phyloP scores from a whole-genome alignment of 169 alveolate genomes.

The Babesia caballi region DNA sequence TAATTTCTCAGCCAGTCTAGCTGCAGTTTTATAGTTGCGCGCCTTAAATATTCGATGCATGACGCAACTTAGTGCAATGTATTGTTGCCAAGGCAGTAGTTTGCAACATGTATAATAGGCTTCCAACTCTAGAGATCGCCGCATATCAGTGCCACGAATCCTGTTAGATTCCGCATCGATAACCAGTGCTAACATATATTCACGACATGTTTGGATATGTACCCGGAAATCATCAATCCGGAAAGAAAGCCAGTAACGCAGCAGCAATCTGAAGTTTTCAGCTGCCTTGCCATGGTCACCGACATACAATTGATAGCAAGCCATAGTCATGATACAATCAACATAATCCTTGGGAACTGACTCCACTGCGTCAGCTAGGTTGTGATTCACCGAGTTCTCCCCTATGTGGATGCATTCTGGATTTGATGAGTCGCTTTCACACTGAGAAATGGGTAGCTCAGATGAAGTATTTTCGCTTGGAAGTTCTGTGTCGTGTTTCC shows the following conservation, averaged over 20 bases:
- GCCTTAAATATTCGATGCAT: constrained; percentile 86
- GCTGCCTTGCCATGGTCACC: constrained; percentile 10
- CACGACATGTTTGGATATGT: constrained; percentile 43
- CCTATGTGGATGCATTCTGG: too few relatives aligned
- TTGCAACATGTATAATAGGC: constrained; percentile 81
- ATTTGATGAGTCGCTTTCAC: too few relatives aligned
- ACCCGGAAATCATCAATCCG: constrained; percentile 16
- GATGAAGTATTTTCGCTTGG: too few relatives aligned
- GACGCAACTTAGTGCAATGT: constrained; percentile 78
- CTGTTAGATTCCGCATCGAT: constrained; percentile 68
- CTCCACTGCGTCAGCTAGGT: neutral
- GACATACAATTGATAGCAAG: constrained; percentile 1
- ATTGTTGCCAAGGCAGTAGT: constrained; percentile 74
- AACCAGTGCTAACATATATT: constrained; percentile 68
- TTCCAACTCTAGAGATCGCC: constrained; percentile 77
- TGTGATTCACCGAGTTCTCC: too few relatives aligned
- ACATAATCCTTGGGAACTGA: constrained; percentile 7
- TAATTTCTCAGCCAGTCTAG: constrained; percentile 63
- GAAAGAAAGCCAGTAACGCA: constrained; percentile 8
- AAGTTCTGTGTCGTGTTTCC: too few relatives aligned
- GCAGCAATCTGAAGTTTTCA: constrained; percentile 5
- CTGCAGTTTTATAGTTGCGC: constrained; percentile 80
- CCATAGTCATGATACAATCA: constrained; percentile 10
- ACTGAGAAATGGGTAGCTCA: too few relatives aligned
- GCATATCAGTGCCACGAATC: constrained; percentile 52